Base-by-base conservation (phyloP, 208 protist species). In the Wallacemonas sp. region DNA sequence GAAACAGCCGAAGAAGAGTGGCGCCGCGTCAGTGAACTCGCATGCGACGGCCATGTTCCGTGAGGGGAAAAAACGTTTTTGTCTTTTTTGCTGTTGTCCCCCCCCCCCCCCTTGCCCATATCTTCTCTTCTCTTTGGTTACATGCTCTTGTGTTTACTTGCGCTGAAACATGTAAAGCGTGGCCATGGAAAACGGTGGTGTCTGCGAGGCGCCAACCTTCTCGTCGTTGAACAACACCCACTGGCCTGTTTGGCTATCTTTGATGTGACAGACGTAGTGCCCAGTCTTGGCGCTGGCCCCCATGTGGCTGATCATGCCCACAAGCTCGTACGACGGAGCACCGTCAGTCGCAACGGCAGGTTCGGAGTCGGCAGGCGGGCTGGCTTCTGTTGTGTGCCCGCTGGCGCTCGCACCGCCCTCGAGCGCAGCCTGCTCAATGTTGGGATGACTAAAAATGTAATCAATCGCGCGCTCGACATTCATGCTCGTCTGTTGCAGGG, bases 161-260 rank as follows among this genome's bases (percentile, higher is more conserved):
- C 93, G 79, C 45, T 88, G 76, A 42, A 88, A 98, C 58, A 98
- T 93, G 72, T 98, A 98, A 39, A 98, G 34, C 30, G 93, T 95
- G 1, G 90, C 94, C 74, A 97, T 74, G 9, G 89, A 84, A 62
- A 96, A 91, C 11, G 94, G 93, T n/a, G 95, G 93, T 8, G 91
- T 72, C 59, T 90, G 60, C 56, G 93, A 97, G 22, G 80, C 46
- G 15, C 88, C 94, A 0, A 98, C 95, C 64, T 98, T 97, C 38
- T 96, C 86, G 74, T 99, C 97, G 77, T 99, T 99, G 70, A 96
- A 98, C 21, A 98, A 68, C 6, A 98, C 46, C 96, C 97, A 99
- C 53, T 88, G 51, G 17, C 84, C 77, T 0, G 65, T 90, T 1
- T 75, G 66, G 1, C 54, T 55, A 63, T 96, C 86, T 62, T 90